phyloP scores from a whole-genome alignment of 768 basidiomycete genomes.

The Leucocoprinus sp. region DNA sequence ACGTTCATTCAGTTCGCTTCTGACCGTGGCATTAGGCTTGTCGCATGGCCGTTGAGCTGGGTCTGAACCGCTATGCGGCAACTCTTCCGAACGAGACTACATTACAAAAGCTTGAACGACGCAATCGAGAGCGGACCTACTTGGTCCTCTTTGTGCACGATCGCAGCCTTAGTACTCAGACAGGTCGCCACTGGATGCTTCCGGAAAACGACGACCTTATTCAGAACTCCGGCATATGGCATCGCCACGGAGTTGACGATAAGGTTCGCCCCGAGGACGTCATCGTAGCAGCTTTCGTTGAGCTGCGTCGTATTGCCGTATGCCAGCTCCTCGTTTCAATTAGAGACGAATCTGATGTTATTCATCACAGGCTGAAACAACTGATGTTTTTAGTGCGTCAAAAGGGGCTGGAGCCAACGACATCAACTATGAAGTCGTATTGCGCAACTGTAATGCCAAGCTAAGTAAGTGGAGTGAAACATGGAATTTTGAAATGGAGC shows the following conservation, averaged over 20 bases:
- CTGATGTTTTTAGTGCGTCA: conserved; percentile 59
- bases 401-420: conserved; percentile 39
- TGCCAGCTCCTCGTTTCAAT: conserved; percentile 19
- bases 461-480: conserved; percentile 63
- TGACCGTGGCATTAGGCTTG: conserved; percentile 45
- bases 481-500: conserved; percentile 69
- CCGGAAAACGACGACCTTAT: conserved; percentile 72
- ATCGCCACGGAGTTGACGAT: conserved; percentile 45
- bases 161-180: conserved; percentile 79
- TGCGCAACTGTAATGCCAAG: conserved; percentile 65
- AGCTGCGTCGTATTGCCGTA: conserved; percentile 74
- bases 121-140: conserved; percentile 81
- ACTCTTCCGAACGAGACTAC: conserved; percentile 53
- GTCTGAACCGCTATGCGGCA: conserved; percentile 61
- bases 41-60: conserved; percentile 81
- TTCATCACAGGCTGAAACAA: conserved; percentile 58
- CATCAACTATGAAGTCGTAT: conserved; percentile 64
- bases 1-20: conserved; percentile 8
- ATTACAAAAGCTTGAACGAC: conserved; percentile 61
- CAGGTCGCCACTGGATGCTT: conserved; percentile 83
- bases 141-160: conserved; percentile 83
- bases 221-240: conserved; percentile 63
- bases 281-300: conserved; percentile 68
- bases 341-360: conserved; percentile 3
- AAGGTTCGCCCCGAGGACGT: conserved; percentile 69